Base-by-base conservation (phyloP, 1,284 basidiomycete species). In the Anthracocystis setariae region DNA sequence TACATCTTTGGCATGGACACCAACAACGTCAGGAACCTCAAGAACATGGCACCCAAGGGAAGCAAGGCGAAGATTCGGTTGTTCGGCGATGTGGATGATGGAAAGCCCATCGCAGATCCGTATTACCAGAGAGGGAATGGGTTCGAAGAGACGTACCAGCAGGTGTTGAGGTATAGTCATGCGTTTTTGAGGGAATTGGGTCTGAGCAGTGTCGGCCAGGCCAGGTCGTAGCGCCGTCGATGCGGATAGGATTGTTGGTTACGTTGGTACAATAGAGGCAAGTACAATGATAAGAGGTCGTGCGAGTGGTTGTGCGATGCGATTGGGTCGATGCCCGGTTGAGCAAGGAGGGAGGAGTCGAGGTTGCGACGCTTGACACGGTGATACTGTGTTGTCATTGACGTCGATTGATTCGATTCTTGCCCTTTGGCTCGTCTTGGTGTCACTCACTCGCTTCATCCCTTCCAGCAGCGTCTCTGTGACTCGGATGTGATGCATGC, bases 1-100 rank as follows among this genome's bases (percentile, higher is more conserved):
- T 84, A 84, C 69, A 86, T 86, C 50, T 78, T 86, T 27, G 85
- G 85, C 3, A 85, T 85, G 85, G 85, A 80, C 65, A 56, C 59
- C 15, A 65, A 77, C 78, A 85, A 85, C 64, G 77, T 85, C 0
- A 74, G 82, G 27, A 84, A 82, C 27, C 74, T 86, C 8, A 60
- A 77, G 18, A 54, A 70, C 9, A 80, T 82, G 38, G 73, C 82
- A 43, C 84, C 82, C 2, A 71, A 68, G 54, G 52, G 69, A 1
- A 59, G 60, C 8, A 78, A 66, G 23, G 81, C 82, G 2, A 13
- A 59, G 33, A 64, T 79, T 4, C 45, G 71, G 13, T 42, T 81
- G 9, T 81, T 79, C 40, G 77, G 77, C 0, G 66, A 73, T 0
- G 78, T 74, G 17, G 72, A 72, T 29, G 67, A 76, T 23, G 45